Evolutionary conservation across 2,329 filamentous ascomycete genomes (phyloP), one percentile per base, ranked within the genome.

Genomic region (Gremmenia infestans): DNA sequence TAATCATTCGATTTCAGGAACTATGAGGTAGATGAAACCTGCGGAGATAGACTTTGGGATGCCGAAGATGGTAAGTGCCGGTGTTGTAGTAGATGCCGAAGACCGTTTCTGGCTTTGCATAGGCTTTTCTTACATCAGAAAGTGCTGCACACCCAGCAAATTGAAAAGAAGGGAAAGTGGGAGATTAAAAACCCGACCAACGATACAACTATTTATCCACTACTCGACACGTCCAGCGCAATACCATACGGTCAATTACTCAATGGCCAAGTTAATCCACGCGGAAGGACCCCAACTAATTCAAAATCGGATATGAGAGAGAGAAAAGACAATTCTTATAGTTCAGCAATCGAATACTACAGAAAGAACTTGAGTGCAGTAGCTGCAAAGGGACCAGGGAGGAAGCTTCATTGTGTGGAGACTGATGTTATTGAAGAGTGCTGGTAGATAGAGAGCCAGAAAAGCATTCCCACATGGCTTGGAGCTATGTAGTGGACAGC

Each of bases 261-360:
- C 5, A 90, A 72, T 0, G 87, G 88, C 83, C 85, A 91, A 43
- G 54, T 91, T 77, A 58, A 89, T 88, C 88, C 88, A 91, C 0
- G 84, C 81, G 63, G 83, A 86, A 2, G 87, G 87, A 0, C 87
- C 86, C 87, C 87, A 91, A 0, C 80, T 84, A 68, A 90, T 32
- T 85, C 88, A 65, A 91, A 91, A 70, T 88, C 81, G 32, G 89
- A 75, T 28, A 89, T 83, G 61, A 88, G 91, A 8, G 8, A 8
- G 8, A 28, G 25, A 28, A 28, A 15, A 42, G 11, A 42, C 32
- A 32, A 35, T 5, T 43, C n/a, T 42, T 22, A 40, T 35, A 36
- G 19, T 55, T 37, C 50, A 15, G 28, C 48, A 45, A 25, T 8
- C 47, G 42, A 22, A 53, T 32, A 19, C 23, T 22, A 22, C 40